Evolutionary conservation across 2,329 filamentous ascomycete genomes (phyloP), one percentile per base, ranked within the genome.

Genomic region (Sclerotiophoma versabilis): DNA sequence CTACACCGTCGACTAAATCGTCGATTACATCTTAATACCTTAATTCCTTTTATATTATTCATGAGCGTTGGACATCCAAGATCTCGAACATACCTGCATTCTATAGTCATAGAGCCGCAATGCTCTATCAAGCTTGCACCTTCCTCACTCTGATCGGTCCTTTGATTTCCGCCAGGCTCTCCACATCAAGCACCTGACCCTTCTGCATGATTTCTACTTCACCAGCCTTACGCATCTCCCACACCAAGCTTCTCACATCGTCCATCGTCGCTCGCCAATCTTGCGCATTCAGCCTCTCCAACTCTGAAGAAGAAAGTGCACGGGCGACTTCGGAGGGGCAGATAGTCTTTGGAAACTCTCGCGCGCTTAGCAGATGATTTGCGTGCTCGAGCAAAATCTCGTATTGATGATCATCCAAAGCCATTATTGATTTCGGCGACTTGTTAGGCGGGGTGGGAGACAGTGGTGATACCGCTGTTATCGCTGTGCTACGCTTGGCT

Each of bases 291-390:
- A 74, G 38, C 17, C 42, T 46, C 6, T 53, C 33, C 25, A 83
- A 65, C 25, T 83, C 79, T 8, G 65, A 49, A 2, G 52, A 15
- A 12, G 78, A 76, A 8, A 83, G 65, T 1, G 78, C 75, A 22
- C 81, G 74, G 1, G 80, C 79, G 32, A 82, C 74, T 67, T 83
- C 81, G 12, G 80, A 82, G 4, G 80, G 81, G 60, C 81, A 83
- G 57, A 82, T 78, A 0, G 81, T 83, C 62, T 83, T 83, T 10
- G 81, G 81, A 43, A 66, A 72, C 15, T 65, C 59, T 30, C 77
- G 68, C 9, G 62, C 42, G 27, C 56, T 49, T 17, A 78, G 63
- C 20, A 77, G 64, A 25, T 52, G 55, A 29, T 62, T 30, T 38
- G 75, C 62, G 60, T 64, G 65, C 26, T 33, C 25, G 19, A 58